Evolutionary conservation across 805 yeast species (phyloP).

Genomic region (Maudiozyma pseudohumilis): DNA sequence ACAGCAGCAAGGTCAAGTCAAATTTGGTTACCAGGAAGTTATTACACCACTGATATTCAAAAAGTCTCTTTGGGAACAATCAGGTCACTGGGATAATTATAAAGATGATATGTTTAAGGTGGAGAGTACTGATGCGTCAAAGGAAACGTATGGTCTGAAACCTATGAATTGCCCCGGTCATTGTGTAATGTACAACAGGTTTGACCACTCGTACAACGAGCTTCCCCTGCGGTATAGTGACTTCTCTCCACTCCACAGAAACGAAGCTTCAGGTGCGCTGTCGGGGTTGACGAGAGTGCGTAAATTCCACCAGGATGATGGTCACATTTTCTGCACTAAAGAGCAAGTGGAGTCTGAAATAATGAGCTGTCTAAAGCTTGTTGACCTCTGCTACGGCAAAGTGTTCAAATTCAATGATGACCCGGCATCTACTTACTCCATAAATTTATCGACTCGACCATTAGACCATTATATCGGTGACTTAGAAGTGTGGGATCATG

Average conservation of each 20-base stretch:
- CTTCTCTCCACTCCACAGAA: conserved; percentile 85
- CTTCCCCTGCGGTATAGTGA: conserved; percentile 80
- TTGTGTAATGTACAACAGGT: conserved; percentile 67
- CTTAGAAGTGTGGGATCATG: conserved; percentile 66
- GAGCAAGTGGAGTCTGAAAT: conserved; percentile 74
- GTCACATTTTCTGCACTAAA: conserved; percentile 83
- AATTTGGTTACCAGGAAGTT: conserved; percentile 83
- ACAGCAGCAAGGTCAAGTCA: conserved; percentile 52
- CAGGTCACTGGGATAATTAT: conserved; percentile 96
- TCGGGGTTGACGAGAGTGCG: conserved; percentile 89
- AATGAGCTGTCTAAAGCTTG: conserved; percentile 54
- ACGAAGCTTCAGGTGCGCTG: conserved; percentile 90
- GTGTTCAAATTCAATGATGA: conserved; percentile 32
- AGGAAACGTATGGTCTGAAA: conserved; percentile 65
- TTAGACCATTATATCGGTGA: conserved; percentile 67
- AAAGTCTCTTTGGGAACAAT: conserved; percentile 73
- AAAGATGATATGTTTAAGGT: conserved; percentile 91
- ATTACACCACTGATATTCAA: conserved; percentile 85
- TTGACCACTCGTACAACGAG: conserved; percentile 75
- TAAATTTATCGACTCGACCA: conserved; percentile 81
- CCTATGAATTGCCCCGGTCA: conserved; percentile 98
- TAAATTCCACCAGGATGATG: conserved; percentile 96
- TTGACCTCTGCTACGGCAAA: conserved; percentile 62
- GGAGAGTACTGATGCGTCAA: conserved; percentile 38
- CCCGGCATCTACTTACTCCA: conserved; percentile 39